Evolutionary conservation across 805 yeast species (phyloP), one percentile per base, ranked within the genome.

Genomic region (Ogataea thermomethanolica): DNA sequence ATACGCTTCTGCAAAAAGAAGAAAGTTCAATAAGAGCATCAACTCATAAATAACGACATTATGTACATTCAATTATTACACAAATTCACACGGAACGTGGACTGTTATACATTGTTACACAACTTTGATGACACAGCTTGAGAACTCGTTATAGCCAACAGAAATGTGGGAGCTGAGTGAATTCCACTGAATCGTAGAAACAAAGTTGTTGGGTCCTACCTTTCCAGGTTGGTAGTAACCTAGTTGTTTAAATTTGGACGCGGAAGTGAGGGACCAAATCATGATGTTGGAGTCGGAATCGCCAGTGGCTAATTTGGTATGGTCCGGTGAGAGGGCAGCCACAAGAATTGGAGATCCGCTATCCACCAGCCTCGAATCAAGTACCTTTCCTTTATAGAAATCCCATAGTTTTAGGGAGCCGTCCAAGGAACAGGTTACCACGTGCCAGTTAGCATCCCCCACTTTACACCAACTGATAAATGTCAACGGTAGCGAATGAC

Each of bases 1-100:
- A 53, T 90, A 90, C 60, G 90, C 95, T 4, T 66, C 74, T 61
- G 95, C 87, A 34, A 90, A 90, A 62, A 65, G 71, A 38, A 49
- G 53, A 15, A 73, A 73, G 48, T 56, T 61, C 30, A 40, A 36
- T 32, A 39, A 35, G 30, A 39, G 42, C 17, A 34, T 39, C 5
- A 33, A 39, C 29, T 30, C 17, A 33, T 29, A 28, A 17, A 12
- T 33, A 33, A 39, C 29, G 43, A 39, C 25, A 24, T 33, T 39
- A 33, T 31, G 35, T 31, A 42, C 37, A 34, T 35, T 39, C 37
- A 33, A 38, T 22, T 39, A 33, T 33, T 39, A 30, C 36, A 37
- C 30, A 31, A 35, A 27, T 20, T 35, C 24, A 8, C 23, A 33
- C 33, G 29, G n/a, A 27, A 21, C n/a, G 33, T 27, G 33, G 13